Evolutionary conservation across 2,329 filamentous ascomycete genomes (phyloP), one percentile per base, ranked within the genome.

Genomic region (Colletotrichum abscissum): DNA sequence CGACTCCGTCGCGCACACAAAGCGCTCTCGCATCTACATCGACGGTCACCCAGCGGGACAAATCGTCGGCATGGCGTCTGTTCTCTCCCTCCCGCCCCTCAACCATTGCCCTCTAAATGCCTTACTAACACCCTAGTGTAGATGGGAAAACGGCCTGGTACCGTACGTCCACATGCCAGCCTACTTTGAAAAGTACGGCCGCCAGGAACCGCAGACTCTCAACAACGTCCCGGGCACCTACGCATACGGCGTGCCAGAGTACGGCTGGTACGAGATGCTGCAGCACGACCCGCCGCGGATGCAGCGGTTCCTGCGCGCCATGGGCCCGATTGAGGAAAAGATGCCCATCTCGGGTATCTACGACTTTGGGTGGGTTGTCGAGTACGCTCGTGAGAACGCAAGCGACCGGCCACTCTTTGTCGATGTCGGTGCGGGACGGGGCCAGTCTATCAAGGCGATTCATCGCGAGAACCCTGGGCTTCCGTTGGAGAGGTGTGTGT

Each of bases 361-460:
- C 69, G 78, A 82, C 69, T 80, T 81, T 49, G 60, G 73, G 26
- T 83, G 81, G 81, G 74, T 79, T 2, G 65, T 71, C 2, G 56
- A 73, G n/a, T 22, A 58, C 7, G 69, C 69, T 0, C n/a, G 26
- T 9, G 67, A 74, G 8, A 22, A 63, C 6, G 14, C 30, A 1
- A 12, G 54, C 1, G 65, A 64, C 22, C 75, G 80, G 9, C 52
- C 74, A 0, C 67, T 81, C 2, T 63, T 83, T 19, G 80, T 83
- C 22, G 81, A 83, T 72, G 78, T 83, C 35, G 81, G 81, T 28
- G 81, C 79, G n/a, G 78, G 81, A 8, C 78, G 77, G 54, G 81
- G 82, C 9, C 74, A 73, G 62, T 62, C 64, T 42, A 74, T 82
- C 38, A 76, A 75, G 72, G 76, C 76, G 1, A 77, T 82, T 55